Base-by-base conservation (phyloP, 2,329 filamentous ascomycete species). In the Helminthosporium solani region DNA sequence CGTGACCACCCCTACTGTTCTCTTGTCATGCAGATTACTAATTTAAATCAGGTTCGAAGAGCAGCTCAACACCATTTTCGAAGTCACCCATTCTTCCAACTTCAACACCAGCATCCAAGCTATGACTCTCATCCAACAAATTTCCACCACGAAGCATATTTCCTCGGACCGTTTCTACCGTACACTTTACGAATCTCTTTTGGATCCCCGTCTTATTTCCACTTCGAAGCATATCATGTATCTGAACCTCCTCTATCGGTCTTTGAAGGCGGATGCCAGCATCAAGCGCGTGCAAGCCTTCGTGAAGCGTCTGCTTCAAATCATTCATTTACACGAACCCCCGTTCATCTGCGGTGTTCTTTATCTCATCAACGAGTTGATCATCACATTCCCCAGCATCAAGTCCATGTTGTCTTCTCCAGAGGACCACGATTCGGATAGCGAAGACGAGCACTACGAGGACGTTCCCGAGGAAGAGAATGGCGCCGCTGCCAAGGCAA, bases 91-190 rank as follows among this genome's bases (percentile, higher is more conserved):
- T 72, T 97, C 92, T 1, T 90, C 92, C 46, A 99, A 99, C 71
- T 97, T 99, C 80, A 99, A 97, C 73, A 99, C 94, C 1, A 94
- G 90, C 66, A 89, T 99, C 30, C 94, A 99, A 71, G 92, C 94
- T 27, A 80, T 99, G 54, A 87, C 96, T 74, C 77, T 99, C 38
- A 95, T 99, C 56, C 94, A 97, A 67, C 94, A 97, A 68, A 81
- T 99, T 21, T 88, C 90, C 0, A 78, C 84, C 1, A 82, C 85
- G 2, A 90, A 94, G 66, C 86, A 91, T 60, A 78, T 92, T 43
- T 86, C 87, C 3, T 85, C 86, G 11, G 94, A 99, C 63, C 83
- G 94, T 50, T 99, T 96, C 75, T 99, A 97, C 74, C 82, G 90
- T 40, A 96, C 91, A 8, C 76, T 99, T 2, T 99, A 99, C 70